These are phyloP conservation scores for Penicillium coprophilum DNA, from an alignment of 495 filamentous ascomycete species.

Conservation along the genomic window DNA sequence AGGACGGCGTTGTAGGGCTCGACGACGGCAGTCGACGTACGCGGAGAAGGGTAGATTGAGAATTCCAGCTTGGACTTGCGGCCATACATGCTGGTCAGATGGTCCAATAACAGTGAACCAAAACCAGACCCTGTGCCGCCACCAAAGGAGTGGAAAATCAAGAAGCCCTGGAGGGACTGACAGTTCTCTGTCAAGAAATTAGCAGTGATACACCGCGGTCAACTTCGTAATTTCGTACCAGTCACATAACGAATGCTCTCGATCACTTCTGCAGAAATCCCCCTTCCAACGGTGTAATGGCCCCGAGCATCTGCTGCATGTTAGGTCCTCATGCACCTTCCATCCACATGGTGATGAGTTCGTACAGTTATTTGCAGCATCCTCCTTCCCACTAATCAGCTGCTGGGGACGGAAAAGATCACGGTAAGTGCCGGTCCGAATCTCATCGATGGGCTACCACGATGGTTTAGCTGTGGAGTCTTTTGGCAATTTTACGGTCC, in stretches of 20 bases:
- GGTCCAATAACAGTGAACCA: constrained; percentile 82
- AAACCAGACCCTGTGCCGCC: constrained; percentile 92
- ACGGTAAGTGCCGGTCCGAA: constrained; percentile 78
- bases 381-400: constrained; percentile 88
- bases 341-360: background rate
- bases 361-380: constrained; percentile 87
- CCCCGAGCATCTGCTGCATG: constrained; percentile 71
- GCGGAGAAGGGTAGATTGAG: constrained; percentile 82
- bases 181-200: constrained; percentile 69
- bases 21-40: constrained; percentile 82
- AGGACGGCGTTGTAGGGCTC: constrained; percentile 94
- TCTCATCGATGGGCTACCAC: constrained; percentile 77
- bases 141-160: constrained; percentile 93
- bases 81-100: constrained; percentile 82
- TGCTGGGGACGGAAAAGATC: constrained; percentile 88
- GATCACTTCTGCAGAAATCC: constrained; percentile 78
- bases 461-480: background rate
- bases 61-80: constrained; percentile 97
- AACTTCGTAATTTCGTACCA: constrained; percentile 48
- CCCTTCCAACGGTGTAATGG: constrained; percentile 92
- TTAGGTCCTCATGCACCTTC: constrained; percentile 24
- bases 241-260: constrained; percentile 82
- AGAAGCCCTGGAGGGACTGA: constrained; percentile 83
- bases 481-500: background rate
- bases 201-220: background rate